Conservation (phyloP, 2,329 filamentous ascomycete genomes). For the Nemania diffusa region DNA sequence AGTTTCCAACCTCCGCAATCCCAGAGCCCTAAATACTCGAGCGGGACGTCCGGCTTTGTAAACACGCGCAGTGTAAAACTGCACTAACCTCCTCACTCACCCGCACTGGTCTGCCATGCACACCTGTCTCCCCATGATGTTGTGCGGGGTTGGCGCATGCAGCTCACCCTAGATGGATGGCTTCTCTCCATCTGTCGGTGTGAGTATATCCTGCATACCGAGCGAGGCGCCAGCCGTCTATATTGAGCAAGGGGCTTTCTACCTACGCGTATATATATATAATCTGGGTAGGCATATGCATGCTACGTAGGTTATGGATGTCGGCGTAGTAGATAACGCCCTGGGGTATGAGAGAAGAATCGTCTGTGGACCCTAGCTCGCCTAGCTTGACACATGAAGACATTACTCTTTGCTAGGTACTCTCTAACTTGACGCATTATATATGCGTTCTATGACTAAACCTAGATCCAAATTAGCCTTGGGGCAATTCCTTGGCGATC, state of each 20-base stretch:
- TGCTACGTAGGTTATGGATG: background rate
- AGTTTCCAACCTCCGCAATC: background rate
- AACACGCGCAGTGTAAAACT: no score
- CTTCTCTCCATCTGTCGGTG: slow-evolving; percentile 25
- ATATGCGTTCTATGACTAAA: background rate
- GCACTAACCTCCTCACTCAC: slow-evolving; percentile 7
- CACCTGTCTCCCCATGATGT: slow-evolving; percentile 16
- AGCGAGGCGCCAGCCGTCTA: slow-evolving; percentile 21
- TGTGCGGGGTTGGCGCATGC: slow-evolving; percentile 32
- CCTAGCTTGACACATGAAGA: background rate
- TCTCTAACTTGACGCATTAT: background rate
- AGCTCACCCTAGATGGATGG: slow-evolving; percentile 14
- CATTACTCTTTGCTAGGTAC: background rate
- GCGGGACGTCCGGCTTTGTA: slow-evolving; percentile 2
- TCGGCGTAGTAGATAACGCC: slow-evolving; percentile 9
- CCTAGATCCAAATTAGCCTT: background rate
- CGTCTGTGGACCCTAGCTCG: background rate
- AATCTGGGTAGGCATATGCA: background rate
- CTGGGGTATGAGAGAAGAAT: background rate
- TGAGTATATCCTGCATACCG: slow-evolving; percentile 20
- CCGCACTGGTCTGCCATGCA: background rate
- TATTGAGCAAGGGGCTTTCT: slow-evolving; percentile 5
- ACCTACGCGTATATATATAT: background rate
- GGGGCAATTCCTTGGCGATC: background rate
- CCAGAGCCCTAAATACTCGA: slow-evolving; percentile 1